Percentiles rank a stretch among this genome's conserved stretches.
Conservation (phyloP, 768 basidiomycete species). For the Brasilioporus rufonigricans region DNA sequence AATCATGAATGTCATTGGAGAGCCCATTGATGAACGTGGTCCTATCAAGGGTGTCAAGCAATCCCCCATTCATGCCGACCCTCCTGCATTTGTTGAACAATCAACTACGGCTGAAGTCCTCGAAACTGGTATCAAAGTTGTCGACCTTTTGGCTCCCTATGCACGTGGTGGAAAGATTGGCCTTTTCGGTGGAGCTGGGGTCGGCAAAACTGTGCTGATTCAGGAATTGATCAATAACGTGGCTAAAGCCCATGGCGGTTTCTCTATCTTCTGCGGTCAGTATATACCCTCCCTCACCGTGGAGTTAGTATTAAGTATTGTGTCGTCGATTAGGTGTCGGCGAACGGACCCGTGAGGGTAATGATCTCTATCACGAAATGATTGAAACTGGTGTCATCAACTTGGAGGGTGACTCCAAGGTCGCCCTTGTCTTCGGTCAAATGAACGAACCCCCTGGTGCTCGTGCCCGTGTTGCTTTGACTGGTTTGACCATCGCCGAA, state of each 20-base stretch:
- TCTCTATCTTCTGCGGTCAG: conserved; percentile 98
- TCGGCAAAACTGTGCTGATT: conserved; percentile 99
- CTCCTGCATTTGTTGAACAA: conserved; percentile 96
- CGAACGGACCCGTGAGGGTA: conserved; percentile 99
- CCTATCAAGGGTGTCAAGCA: conserved; percentile 95
- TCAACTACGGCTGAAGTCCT: conserved; percentile 98
- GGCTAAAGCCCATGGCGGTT: conserved; percentile 99
- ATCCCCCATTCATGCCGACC: conserved; percentile 94
- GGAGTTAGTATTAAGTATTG: conserved; percentile 7
- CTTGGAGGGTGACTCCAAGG: conserved; percentile 99
- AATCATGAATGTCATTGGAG: conserved; percentile 99
- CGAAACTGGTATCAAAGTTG: conserved; percentile 99
- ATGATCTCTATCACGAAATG: conserved; percentile 99
- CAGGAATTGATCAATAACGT: conserved; percentile 99
- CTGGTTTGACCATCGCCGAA: conserved; percentile 98
- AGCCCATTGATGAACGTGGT: conserved; percentile 99
- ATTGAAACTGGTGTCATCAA: conserved; percentile 99
- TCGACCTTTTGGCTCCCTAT: conserved; percentile 98
- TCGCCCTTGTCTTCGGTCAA: conserved; percentile 99
- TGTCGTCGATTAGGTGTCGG: conserved; percentile 74
- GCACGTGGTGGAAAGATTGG: conserved; percentile 99
- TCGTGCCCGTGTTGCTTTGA: conserved; percentile 99
- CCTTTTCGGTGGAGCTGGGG: conserved; percentile 99
- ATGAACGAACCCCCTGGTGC: conserved; percentile 99
- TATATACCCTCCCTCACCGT: conserved; percentile 1